A percentile compares a stretch with the other conserved stretches of the same genome.
phyloP scores from a whole-genome alignment of 2,329 filamentous ascomycete species.

The Blastomyces gilchristii region DNA sequence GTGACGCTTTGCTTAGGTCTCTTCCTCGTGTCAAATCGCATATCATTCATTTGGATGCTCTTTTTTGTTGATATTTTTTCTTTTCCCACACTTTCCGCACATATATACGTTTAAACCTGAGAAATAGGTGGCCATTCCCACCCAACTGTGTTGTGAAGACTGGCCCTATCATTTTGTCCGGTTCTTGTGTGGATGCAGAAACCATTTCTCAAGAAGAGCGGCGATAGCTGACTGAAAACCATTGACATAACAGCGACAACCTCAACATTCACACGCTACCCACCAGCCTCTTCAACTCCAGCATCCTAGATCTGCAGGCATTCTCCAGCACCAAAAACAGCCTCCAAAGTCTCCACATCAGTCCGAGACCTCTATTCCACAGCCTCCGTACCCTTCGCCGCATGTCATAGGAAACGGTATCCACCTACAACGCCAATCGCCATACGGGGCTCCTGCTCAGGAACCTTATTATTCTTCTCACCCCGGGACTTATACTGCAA shows the following conservation, averaged over 20 bases:
- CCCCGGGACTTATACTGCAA: constrained; percentile 71
- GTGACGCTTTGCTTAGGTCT: neutral
- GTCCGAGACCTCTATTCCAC: constrained; percentile 36
- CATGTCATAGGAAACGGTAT: constrained; percentile 32
- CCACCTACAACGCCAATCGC: constrained; percentile 42
- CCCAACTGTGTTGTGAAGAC: neutral
- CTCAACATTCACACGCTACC: constrained; percentile 22
- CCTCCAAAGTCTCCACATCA: constrained; percentile 52
- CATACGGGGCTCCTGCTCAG: constrained; percentile 59
- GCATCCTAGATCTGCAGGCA: constrained; percentile 22
- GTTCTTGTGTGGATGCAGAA: neutral
- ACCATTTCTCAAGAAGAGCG: neutral
- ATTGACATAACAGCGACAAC: constrained; percentile 24
- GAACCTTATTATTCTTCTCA: constrained; percentile 70
- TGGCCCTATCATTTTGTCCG: neutral
- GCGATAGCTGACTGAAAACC: constrained; percentile 11
- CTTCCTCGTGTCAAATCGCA: neutral
- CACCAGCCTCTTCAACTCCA: constrained; percentile 25
- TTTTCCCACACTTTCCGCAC: neutral
- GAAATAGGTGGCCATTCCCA: neutral
- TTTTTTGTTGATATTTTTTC: neutral
- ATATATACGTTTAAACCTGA: neutral
- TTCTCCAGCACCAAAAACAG: constrained; percentile 25
- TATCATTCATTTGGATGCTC: neutral
- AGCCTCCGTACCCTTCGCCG: constrained; percentile 24